Base-by-base conservation (phyloP, 1,139 yeast genomes). In the Blastobotrys indianensis region DNA sequence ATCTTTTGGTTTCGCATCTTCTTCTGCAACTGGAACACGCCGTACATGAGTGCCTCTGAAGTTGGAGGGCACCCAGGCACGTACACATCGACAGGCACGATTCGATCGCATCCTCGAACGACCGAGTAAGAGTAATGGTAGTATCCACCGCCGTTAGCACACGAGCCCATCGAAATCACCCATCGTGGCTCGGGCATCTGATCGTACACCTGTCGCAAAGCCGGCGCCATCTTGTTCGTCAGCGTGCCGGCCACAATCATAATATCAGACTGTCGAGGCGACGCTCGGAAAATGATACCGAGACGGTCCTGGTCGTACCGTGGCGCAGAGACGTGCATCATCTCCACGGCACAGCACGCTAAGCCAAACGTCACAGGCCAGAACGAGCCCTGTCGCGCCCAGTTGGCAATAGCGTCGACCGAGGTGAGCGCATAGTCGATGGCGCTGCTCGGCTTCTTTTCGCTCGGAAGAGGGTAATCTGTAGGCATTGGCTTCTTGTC, bases 41-140 rank as follows among this genome's bases (percentile, higher is more conserved):
- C 95, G 65, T 85, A 86, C 87, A 86, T 79, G 68, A 86, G 80
- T 7, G 95, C 95, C 69, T 86, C 95, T 45, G 90, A 76, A 28
- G 95, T 84, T 44, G 95, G 95, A 23, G 95, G 95, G 69, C 95
- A 86, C 8, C 95, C 95, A 15, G 95, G 95, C 42, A 86, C 95
- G 62, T 85, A 86, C 43, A 86, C 85, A 65, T 86, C 95, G 33
- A 86, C 95, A 10, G 95, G 95, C 38, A 86, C 80, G 51, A 86
- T 74, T 64, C 95, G 74, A 71, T 86, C 95, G 62, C 94, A 87
- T 39, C 95, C 95, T 64, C 95, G 76, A 28, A 86, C 94, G 30
- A 86, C 95, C 31, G 90, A 79, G 69, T 86, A 86, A 13, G 94
- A 83, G 67, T 86, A 86, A 68, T 86, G 95, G 70, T 86, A 86